phyloP scores from a whole-genome alignment of 1,139 yeast genomes.

The Zygosaccharomyces pseudobailii region DNA sequence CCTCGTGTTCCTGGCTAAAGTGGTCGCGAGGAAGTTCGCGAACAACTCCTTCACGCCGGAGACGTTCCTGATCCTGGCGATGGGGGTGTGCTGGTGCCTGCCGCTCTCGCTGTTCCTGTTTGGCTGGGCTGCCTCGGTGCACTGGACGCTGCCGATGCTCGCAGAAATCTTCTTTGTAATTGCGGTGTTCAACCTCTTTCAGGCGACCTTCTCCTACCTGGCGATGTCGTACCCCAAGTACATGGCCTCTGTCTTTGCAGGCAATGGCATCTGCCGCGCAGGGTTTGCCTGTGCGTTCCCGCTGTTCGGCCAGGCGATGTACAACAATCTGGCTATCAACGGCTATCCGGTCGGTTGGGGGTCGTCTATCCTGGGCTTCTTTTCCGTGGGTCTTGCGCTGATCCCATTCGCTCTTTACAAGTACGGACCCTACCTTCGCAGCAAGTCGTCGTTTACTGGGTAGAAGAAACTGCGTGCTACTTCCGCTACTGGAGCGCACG shows the following conservation, averaged over 20 bases:
- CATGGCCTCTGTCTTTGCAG: constrained; percentile 56
- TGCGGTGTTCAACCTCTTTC: constrained; percentile 42
- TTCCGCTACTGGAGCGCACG: background rate
- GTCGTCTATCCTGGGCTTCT: constrained; percentile 41
- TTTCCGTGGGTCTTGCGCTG: constrained; percentile 39
- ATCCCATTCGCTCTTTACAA: constrained; percentile 44
- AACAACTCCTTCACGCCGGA: constrained; percentile 20
- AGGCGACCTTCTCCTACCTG: constrained; percentile 34
- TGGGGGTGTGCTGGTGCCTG: constrained; percentile 16
- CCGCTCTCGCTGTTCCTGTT: constrained; percentile 21
- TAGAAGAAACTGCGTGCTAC: background rate
- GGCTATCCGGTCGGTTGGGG: constrained; percentile 53
- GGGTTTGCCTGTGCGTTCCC: constrained; percentile 55
- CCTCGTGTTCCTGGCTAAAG: constrained; percentile 11
- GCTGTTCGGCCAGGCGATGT: constrained; percentile 48
- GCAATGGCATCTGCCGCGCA: constrained; percentile 49
- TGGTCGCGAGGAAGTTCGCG: constrained; percentile 12
- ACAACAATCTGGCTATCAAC: constrained; percentile 38
- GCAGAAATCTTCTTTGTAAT: constrained; percentile 41
- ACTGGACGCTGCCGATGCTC: constrained; percentile 44
- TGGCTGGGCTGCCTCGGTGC: constrained; percentile 45
- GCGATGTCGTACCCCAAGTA: constrained; percentile 38
- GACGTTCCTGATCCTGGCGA: constrained; percentile 14
- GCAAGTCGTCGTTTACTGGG: constrained; percentile 41
- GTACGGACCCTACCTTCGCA: constrained; percentile 45